Evolutionary conservation across 2,329 filamentous ascomycete species (phyloP).

Genomic region (Rutstroemia sp.): DNA sequence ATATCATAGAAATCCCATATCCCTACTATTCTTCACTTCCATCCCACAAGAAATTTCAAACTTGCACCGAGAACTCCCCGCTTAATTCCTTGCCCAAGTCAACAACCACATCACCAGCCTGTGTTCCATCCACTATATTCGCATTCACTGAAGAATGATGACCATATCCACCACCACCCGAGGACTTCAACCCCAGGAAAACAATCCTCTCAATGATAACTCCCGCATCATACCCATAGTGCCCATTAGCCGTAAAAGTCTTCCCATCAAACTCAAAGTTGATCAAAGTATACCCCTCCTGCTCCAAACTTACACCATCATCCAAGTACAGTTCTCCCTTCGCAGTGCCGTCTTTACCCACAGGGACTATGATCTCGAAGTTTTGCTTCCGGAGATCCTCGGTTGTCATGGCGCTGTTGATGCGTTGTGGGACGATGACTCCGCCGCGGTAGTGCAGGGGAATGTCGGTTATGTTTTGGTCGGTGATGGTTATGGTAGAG

Average conservation of each 20-base stretch:
- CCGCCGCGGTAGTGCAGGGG: constrained; percentile 64
- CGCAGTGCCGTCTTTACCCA: constrained; percentile 54
- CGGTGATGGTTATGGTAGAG: constrained; percentile 31
- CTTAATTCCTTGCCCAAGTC: background rate
- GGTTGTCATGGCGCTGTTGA: constrained; percentile 53
- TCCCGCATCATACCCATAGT: constrained; percentile 43
- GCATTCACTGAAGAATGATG: background rate
- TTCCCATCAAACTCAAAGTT: constrained; percentile 51
- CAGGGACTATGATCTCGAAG: constrained; percentile 66
- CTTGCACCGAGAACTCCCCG: background rate
- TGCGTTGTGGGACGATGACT: constrained; percentile 54
- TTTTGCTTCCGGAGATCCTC: constrained; percentile 53
- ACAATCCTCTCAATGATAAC: constrained; percentile 42
- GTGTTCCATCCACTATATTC: background rate
- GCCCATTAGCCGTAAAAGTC: constrained; percentile 34
- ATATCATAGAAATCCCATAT: too few relatives aligned
- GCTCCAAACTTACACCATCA: constrained; percentile 63
- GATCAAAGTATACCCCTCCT: constrained; percentile 48
- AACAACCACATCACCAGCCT: background rate
- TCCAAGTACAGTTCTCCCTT: constrained; percentile 66
- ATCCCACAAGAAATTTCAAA: too few relatives aligned
- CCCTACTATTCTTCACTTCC: too few relatives aligned
- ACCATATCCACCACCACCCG: background rate
- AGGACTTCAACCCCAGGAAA: constrained; percentile 35
- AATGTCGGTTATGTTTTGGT: constrained; percentile 43